Conservation (phyloP, 176 grass and related monocot genomes). For the Oryza punctata region DNA sequence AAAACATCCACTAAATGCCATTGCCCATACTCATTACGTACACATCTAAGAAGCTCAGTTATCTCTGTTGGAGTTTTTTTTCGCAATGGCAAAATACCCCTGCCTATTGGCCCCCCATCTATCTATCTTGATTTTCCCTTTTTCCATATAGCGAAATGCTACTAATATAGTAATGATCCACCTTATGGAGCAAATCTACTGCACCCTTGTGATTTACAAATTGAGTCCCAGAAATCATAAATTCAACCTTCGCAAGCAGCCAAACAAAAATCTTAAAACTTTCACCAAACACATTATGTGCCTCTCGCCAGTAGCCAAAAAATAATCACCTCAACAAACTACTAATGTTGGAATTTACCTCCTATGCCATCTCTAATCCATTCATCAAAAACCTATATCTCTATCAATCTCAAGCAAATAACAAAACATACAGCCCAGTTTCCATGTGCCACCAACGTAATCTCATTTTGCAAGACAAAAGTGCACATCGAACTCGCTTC, state of each 20-base stretch:
- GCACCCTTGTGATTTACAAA: not conserved
- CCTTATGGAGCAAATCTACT: not conserved
- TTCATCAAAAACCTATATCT: not conserved
- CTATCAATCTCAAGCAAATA: slow-evolving; percentile 1
- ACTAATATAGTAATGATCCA: too few relatives aligned
- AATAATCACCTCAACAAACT: not conserved
- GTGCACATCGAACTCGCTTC: not conserved
- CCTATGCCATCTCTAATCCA: not conserved
- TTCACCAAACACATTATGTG: not conserved
- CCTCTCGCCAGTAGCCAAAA: not conserved
- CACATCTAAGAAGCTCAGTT: not conserved
- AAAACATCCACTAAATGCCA: not conserved
- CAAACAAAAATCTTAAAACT: not conserved
- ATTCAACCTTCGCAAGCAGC: not conserved
- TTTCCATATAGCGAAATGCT: not conserved
- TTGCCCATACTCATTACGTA: not conserved
- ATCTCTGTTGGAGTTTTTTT: not conserved
- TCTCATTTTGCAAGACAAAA: not conserved
- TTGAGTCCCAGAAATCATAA: not conserved
- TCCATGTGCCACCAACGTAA: not conserved
- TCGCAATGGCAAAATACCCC: not conserved
- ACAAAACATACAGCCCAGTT: not conserved
- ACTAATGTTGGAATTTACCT: not conserved
- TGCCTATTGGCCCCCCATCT: not conserved
- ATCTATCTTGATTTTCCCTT: not conserved